Percentiles rank a stretch among this genome's conserved stretches.
phyloP scores from a whole-genome alignment of 257 asterid species.

The Solanum infundibuliforme region DNA sequence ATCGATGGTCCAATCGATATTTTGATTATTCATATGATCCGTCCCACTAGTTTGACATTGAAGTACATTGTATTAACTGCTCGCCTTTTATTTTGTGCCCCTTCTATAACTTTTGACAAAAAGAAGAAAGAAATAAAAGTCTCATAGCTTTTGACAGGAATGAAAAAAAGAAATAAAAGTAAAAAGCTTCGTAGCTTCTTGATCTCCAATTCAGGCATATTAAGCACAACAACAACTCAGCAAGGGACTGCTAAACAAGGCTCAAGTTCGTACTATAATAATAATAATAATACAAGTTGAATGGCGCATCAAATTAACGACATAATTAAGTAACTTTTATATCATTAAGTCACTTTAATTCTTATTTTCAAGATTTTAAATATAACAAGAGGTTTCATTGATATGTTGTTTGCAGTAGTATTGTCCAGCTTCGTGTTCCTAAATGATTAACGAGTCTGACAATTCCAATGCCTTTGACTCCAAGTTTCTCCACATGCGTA shows the following conservation, averaged over 20 bases:
- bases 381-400: not conserved
- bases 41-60: not conserved
- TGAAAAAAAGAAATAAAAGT: no score
- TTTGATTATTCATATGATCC: not conserved
- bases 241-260: not conserved
- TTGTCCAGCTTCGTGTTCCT: not conserved
- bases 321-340: no score
- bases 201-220: no score
- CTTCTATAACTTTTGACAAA: not conserved
- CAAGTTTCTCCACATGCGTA: conserved; percentile 30
- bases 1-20: no score
- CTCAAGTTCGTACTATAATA: not conserved
- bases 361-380: no score
- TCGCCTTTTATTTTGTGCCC: not conserved
- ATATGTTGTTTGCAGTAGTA: no score
- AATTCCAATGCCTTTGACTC: conserved; percentile 20
- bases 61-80: no score
- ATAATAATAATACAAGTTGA: not conserved
- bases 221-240: not conserved
- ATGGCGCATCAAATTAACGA: not conserved
- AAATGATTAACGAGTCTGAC: not conserved
- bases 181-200: no score
- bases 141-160: not conserved
- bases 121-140: not conserved
- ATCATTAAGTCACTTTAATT: not conserved